Base-by-base conservation (phyloP, 2,329 filamentous ascomycete genomes). In the Apiospora koreana region DNA sequence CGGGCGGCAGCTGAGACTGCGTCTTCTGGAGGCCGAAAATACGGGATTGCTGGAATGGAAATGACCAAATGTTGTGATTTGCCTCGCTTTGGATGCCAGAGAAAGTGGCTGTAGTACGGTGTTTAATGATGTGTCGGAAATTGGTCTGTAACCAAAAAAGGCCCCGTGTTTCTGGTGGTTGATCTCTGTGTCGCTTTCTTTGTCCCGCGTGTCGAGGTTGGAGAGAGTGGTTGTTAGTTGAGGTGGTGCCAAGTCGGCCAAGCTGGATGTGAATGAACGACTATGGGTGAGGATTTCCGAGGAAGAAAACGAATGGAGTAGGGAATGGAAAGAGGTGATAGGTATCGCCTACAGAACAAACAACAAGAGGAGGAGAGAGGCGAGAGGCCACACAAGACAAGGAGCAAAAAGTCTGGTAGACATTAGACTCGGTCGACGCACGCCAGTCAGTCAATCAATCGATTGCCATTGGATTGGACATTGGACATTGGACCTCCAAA, bases 1-100 rank as follows among this genome's bases (percentile, higher is more conserved):
- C 75, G 74, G 69, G 72, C 69, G 65, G 72, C 76, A 77, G 73
- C 70, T 43, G 70, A 72, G 64, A 66, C 64, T 43, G 38, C 7
- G 64, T 45, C 28, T 42, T 66, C 64, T 45, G 38, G 28, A 16
- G 12, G 28, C 31, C 46, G 46, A n/a, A 58, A 10, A 2, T 45
- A 28, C 38, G 8, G 42, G 16, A 9, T 25, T 65, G 64, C 64
- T 42, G 64, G 64, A 43, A 45, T 66, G 64, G 41, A 28, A 66
- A 45, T 66, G 64, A 66, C n/a, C 38, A 31, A 45, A 66, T 45
- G 38, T 43, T 66, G 41, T 66, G 64, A 21, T 66, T 25, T 43
- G 64, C 18, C 18, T 66, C 25, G 64, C 9, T 21, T 43, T 66
- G 38, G 42, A 42, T 45, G 64, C 38, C 64, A 66, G 41, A 66